These are phyloP conservation scores for Leccinum subfulvum DNA, from an alignment of 1,284 basidiomycete genomes.

Conservation along the genomic window DNA sequence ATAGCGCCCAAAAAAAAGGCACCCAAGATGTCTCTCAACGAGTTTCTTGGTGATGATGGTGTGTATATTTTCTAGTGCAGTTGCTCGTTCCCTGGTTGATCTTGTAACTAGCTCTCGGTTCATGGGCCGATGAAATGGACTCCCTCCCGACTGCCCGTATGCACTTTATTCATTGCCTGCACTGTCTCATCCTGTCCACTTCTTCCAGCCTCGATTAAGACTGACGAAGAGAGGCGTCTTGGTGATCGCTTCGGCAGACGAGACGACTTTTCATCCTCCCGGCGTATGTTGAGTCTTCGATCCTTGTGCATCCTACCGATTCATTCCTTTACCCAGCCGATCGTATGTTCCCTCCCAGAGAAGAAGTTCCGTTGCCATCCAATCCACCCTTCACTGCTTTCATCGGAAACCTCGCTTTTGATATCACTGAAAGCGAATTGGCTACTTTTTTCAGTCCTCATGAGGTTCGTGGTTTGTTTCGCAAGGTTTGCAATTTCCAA, in stretches of 20 bases:
- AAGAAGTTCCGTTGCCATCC: conserved; percentile 93
- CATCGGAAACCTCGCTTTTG: conserved; percentile 94
- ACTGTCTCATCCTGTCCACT: conserved; percentile 21
- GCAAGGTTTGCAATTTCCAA: conserved; percentile 1
- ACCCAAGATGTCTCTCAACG: conserved; percentile 87
- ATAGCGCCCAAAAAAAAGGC: conserved; percentile 81
- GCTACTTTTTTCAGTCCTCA: conserved; percentile 74
- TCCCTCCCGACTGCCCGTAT: conserved; percentile 84
- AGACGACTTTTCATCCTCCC: conserved; percentile 62
- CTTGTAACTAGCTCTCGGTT: conserved; percentile 63
- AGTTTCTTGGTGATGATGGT: conserved; percentile 85
- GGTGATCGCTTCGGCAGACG: conserved; percentile 55
- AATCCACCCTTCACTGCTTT: conserved; percentile 95
- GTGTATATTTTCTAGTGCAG: conserved; percentile 35
- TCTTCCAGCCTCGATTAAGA: conserved; percentile 55
- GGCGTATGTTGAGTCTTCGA: conserved; percentile 45
- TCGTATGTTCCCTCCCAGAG: conserved; percentile 60
- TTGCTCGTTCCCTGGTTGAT: conserved; percentile 18
- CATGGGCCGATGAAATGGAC: conserved; percentile 98
- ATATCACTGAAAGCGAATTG: conserved; percentile 83
- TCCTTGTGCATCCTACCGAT: conserved; percentile 12
- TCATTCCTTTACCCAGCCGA: conserved; percentile 47
- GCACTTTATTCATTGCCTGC: conserved; percentile 35
- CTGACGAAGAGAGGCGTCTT: conserved; percentile 52
- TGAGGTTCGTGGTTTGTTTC: conserved; percentile 45